These are phyloP conservation scores for Ophiostoma fasciatum DNA, from an alignment of 2,329 filamentous ascomycete genomes.

Conservation along the genomic window DNA sequence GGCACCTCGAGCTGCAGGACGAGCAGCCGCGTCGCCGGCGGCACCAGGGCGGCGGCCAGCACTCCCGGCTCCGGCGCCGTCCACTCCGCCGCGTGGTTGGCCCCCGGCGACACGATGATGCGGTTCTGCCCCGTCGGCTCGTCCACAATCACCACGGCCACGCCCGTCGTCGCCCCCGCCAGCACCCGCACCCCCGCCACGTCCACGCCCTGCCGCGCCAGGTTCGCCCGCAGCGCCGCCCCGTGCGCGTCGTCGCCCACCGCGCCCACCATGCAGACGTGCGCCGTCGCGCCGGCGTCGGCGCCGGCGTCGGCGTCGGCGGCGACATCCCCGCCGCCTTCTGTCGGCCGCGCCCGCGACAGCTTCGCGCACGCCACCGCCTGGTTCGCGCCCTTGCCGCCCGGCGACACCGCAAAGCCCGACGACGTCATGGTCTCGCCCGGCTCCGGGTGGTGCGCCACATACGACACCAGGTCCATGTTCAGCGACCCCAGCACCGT, in stretches of 20 bases:
- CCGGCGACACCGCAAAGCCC: conserved; percentile 65
- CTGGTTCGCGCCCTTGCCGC: conserved; percentile 94
- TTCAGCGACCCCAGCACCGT: conserved; percentile 87
- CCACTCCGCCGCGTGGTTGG: conserved; percentile 39
- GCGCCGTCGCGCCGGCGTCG: conserved; percentile 19
- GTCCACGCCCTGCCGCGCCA: conserved; percentile 48
- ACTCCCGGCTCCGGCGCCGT: conserved; percentile 24
- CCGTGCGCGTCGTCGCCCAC: conserved; percentile 58
- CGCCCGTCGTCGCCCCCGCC: conserved; percentile 41
- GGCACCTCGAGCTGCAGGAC: conserved; percentile 49
- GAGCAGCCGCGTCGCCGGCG: conserved; percentile 34
- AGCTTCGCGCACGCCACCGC: conserved; percentile 78
- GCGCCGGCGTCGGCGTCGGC: conserved; percentile 19
- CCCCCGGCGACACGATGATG: conserved; percentile 58
- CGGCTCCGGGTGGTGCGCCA: conserved; percentile 63
- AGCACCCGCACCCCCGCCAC: conserved; percentile 33
- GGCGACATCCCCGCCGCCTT: conserved; percentile 14
- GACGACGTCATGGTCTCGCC: conserved; percentile 79
- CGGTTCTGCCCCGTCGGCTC: conserved; percentile 59
- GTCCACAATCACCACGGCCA: conserved; percentile 65
- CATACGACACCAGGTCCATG: conserved; percentile 81
- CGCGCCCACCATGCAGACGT: conserved; percentile 57
- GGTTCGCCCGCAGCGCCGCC: conserved; percentile 38
- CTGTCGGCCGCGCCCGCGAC: conserved; percentile 36
- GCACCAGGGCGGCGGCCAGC: conserved; percentile 12